Evolutionary conservation across 495 filamentous ascomycete genomes (phyloP).

Genomic region (Tuber indicum): DNA sequence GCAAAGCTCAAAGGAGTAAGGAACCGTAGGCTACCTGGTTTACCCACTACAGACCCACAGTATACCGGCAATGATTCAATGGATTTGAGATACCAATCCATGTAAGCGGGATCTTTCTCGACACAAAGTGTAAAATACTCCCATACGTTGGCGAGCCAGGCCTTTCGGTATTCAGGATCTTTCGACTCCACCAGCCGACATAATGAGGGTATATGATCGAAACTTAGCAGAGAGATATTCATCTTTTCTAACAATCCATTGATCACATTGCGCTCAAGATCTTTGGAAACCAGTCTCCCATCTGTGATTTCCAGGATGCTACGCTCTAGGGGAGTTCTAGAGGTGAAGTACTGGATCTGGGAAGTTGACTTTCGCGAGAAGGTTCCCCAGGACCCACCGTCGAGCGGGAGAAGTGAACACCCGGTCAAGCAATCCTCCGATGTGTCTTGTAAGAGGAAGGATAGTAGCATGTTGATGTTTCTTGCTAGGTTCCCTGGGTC

Average conservation of each 20-base stretch:
- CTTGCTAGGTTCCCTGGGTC: not conserved
- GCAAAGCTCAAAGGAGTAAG: not conserved
- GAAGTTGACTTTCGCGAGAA: constrained; percentile 6
- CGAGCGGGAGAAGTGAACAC: constrained; percentile 20
- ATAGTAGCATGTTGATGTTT: constrained; percentile 22
- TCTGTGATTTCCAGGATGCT: constrained; percentile 12
- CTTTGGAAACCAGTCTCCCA: constrained; percentile 6
- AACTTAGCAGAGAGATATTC: constrained; percentile 20
- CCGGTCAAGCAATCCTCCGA: constrained; percentile 9
- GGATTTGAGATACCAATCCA: not conserved
- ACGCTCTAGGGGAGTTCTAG: not conserved
- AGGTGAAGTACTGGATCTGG: not conserved
- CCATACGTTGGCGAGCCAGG: constrained; percentile 25
- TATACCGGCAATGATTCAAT: constrained; percentile 19
- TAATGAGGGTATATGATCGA: constrained; percentile 19
- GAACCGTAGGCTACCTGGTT: not conserved
- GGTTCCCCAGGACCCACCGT: constrained; percentile 12
- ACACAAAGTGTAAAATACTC: constrained; percentile 8
- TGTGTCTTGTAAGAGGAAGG: constrained; percentile 12
- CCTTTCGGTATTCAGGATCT: constrained; percentile 8
- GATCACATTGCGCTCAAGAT: not conserved
- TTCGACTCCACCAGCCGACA: constrained; percentile 5
- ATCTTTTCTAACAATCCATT: constrained; percentile 6
- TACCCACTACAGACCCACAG: constrained; percentile 19
- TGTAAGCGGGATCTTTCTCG: not conserved